Conservation (phyloP, 345 rosid genomes). For the Linum trigynum region DNA sequence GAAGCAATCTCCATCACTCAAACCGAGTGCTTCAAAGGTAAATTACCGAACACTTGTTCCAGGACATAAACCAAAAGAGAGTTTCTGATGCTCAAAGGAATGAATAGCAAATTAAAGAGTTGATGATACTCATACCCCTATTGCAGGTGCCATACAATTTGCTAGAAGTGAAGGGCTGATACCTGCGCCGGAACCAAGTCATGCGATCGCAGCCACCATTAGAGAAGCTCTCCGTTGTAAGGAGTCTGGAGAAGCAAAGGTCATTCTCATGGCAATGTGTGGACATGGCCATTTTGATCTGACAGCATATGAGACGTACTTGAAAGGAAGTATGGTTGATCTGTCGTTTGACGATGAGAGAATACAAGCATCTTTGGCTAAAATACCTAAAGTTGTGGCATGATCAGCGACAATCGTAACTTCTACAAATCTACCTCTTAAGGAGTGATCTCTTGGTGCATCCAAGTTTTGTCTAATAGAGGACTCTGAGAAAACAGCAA, state of each 20-base stretch:
- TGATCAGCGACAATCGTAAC: slow-evolving; percentile 3
- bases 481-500: too few species aligned
- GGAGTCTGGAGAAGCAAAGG: slow-evolving; percentile 75
- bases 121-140: background rate
- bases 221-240: slow-evolving; percentile 75
- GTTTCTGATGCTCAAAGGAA: background rate
- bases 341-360: slow-evolving; percentile 62
- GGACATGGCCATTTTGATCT: slow-evolving; percentile 97
- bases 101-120: background rate
- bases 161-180: slow-evolving; percentile 85
- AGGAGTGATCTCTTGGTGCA: too few species aligned
- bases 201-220: slow-evolving; percentile 88
- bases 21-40: slow-evolving; percentile 75
- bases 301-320: slow-evolving; percentile 63
- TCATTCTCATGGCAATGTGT: slow-evolving; percentile 85
- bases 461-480: too few species aligned
- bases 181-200: slow-evolving; percentile 91
- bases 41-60: background rate
- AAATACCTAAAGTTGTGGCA: slow-evolving; percentile 42
- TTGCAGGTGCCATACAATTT: slow-evolving; percentile 74
- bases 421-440: too few species aligned
- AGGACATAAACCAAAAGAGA: background rate
- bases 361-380: slow-evolving; percentile 50
- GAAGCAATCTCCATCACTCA: slow-evolving; percentile 87
- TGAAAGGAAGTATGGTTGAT: slow-evolving; percentile 68